phyloP scores from a whole-genome alignment of 2,329 filamentous ascomycete species.

The Scytalidium sp. region DNA sequence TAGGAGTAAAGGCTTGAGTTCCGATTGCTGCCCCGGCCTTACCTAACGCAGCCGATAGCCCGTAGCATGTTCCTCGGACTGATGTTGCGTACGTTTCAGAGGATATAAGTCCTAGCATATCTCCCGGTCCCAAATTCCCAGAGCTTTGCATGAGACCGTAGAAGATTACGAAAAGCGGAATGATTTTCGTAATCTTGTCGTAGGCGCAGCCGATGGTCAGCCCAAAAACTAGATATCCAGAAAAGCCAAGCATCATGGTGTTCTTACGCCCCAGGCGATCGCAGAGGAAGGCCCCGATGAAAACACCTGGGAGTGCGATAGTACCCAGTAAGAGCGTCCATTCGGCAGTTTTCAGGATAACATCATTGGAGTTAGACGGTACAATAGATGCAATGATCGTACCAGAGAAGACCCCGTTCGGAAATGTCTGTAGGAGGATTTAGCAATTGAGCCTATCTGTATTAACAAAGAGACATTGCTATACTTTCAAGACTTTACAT shows the following conservation, averaged over 20 bases:
- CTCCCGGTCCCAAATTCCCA: constrained; percentile 47
- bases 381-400: constrained; percentile 40
- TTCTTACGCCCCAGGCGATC: constrained; percentile 46
- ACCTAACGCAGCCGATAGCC: constrained; percentile 47
- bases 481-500: no score
- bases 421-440: constrained; percentile 33
- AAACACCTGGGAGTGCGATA: constrained; percentile 45
- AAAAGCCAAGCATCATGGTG: constrained; percentile 49
- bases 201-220: constrained; percentile 49
- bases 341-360: constrained; percentile 40
- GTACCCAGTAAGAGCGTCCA: constrained; percentile 45
- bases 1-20: constrained; percentile 47
- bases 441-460: no score
- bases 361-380: constrained; percentile 21
- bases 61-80: constrained; percentile 49
- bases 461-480: no score
- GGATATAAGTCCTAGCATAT: constrained; percentile 47
- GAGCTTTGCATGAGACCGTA: constrained; percentile 49
- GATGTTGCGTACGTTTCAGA: constrained; percentile 50
- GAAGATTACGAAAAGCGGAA: constrained; percentile 49
- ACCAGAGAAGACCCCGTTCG: constrained; percentile 42
- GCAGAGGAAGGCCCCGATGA: constrained; percentile 46
- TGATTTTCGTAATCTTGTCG: constrained; percentile 42
- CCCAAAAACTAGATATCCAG: constrained; percentile 47
- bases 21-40: constrained; percentile 50